Percentiles rank a stretch among this genome's conserved stretches.
phyloP scores from a whole-genome alignment of 306 rosid species.

The Prunus salicina region DNA sequence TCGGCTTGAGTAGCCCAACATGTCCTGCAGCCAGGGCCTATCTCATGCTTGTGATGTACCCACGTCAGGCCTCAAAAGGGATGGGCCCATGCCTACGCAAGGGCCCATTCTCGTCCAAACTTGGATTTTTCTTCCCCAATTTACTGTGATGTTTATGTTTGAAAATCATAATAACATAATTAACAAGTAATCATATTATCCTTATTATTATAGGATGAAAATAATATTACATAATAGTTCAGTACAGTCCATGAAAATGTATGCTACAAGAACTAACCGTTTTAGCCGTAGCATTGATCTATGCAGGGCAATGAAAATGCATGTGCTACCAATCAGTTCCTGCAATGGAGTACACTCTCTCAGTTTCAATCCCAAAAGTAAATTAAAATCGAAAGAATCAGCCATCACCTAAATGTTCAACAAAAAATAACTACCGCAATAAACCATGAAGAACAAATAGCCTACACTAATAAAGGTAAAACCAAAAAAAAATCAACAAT shows the following conservation, averaged over 20 bases:
- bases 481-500: not conserved
- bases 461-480: not conserved
- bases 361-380: not conserved
- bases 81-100: not conserved
- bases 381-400: not conserved
- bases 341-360: slow-evolving; percentile 33
- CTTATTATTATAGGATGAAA: not conserved
- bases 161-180: not conserved
- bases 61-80: not conserved
- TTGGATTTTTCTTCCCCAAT: not conserved
- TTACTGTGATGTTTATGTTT: not conserved
- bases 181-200: not conserved
- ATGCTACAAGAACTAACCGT: slow-evolving; percentile 49
- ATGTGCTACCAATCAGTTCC: slow-evolving; percentile 72
- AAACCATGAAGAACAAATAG: not conserved
- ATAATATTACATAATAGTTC: not conserved
- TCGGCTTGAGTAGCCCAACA: not conserved
- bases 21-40: not conserved
- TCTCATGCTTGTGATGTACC: not conserved
- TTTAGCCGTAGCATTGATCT: slow-evolving; percentile 77
- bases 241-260: not conserved
- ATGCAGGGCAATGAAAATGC: slow-evolving; percentile 78
- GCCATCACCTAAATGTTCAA: not conserved
- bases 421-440: not conserved
- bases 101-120: not conserved